Percentiles rank a stretch among this genome's conserved stretches.
Conservation (phyloP, 164 flowering plant genomes). For the Stephania yunnanensis region DNA sequence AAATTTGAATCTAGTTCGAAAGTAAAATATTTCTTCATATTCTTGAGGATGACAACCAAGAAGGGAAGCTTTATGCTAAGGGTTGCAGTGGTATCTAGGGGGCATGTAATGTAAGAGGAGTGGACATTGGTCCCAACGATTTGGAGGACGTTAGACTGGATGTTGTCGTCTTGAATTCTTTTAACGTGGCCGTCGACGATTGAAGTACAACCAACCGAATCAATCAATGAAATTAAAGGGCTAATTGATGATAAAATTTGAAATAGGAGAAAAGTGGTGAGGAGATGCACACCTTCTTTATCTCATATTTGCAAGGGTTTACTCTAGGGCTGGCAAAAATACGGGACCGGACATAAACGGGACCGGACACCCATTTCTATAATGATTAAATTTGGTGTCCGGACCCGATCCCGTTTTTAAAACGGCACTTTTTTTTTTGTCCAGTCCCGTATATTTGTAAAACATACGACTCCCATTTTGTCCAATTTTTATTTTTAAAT, state of each 20-base stretch:
- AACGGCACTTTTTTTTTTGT: too few species aligned
- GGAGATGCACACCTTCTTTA: constrained; percentile 71
- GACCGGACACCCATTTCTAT: too few species aligned
- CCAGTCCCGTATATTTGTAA: too few species aligned
- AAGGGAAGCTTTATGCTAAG: constrained; percentile 96
- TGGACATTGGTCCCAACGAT: constrained; percentile 84
- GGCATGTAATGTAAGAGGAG: constrained; percentile 91
- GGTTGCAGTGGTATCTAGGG: constrained; percentile 88
- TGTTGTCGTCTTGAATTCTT: constrained; percentile 90
- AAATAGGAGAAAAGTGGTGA: not conserved
- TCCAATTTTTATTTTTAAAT: too few species aligned
- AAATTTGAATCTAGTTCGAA: constrained; percentile 98
- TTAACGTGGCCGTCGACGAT: constrained; percentile 87
- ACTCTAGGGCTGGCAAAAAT: too few species aligned
- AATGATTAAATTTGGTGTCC: too few species aligned
- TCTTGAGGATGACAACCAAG: constrained; percentile 87
- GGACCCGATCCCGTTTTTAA: too few species aligned
- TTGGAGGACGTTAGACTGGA: constrained; percentile 94
- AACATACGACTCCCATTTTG: too few species aligned
- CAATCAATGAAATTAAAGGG: too few species aligned
- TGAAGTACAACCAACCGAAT: constrained; percentile 25
- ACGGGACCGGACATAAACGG: too few species aligned
- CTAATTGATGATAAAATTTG: too few species aligned
- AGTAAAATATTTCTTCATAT: constrained; percentile 87
- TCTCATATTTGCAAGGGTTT: constrained; percentile 99